Conservation (phyloP, 108 stramenopile species). For the Skeletonema menzelii region DNA sequence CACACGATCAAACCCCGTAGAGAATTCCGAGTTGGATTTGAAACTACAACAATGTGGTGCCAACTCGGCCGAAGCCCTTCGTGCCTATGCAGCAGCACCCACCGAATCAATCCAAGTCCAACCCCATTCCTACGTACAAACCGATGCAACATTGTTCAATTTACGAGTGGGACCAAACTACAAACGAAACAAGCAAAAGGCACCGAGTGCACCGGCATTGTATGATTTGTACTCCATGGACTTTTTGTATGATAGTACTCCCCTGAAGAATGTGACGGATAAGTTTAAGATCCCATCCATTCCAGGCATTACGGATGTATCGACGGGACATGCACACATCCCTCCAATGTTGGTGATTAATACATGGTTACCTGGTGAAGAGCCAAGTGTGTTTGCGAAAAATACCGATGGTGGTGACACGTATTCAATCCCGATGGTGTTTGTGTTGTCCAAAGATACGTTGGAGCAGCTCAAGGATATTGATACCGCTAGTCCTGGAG, state of each 20-base stretch:
- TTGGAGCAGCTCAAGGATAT: conserved; percentile 55
- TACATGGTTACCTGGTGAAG: conserved; percentile 47
- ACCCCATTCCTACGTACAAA: conserved; percentile 33
- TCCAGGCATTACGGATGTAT: conserved; percentile 49
- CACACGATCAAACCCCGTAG: conserved; percentile 23
- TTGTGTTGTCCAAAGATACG: conserved; percentile 54
- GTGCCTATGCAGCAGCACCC: conserved; percentile 16
- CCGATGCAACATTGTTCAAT: conserved; percentile 32
- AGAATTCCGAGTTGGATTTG: conserved; percentile 15
- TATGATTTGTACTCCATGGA: conserved; percentile 50
- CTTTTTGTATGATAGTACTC: conserved; percentile 27
- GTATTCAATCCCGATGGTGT: conserved; percentile 49
- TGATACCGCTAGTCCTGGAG: conserved; percentile 55
- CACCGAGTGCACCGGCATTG: conserved; percentile 46
- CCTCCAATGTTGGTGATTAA: conserved; percentile 55
- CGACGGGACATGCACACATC: conserved; percentile 51
- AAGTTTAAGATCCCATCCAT: conserved; percentile 43
- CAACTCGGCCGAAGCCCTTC: conserved; percentile 20
- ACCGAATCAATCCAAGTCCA: conserved; percentile 7
- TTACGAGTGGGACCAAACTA: conserved; percentile 52
- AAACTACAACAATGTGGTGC: conserved; percentile 5
- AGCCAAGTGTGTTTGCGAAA: conserved; percentile 46
- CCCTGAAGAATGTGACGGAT: conserved; percentile 33
- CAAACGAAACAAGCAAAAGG: conserved; percentile 49
- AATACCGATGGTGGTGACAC: conserved; percentile 27